These are phyloP conservation scores for Leishmania lainsoni DNA, from an alignment of 208 protist species.

Conservation along the genomic window DNA sequence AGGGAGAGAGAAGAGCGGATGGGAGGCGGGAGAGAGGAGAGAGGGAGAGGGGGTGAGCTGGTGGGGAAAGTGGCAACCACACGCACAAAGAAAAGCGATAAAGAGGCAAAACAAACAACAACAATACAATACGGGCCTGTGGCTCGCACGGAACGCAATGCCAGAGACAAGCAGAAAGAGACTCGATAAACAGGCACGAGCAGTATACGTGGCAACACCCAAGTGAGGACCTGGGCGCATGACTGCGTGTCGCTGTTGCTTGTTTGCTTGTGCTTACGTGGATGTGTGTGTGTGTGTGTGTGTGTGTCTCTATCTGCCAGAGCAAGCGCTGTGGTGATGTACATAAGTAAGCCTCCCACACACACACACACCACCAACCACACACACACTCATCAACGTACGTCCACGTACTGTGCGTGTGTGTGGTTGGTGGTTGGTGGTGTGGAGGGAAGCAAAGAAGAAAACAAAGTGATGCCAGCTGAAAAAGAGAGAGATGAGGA, in stretches of 20 bases:
- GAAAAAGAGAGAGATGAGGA: neutral
- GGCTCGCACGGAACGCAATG: too few species aligned
- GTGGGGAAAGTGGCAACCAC: neutral
- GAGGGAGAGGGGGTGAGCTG: neutral
- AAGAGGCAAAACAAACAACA: too few species aligned
- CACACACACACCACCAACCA: neutral
- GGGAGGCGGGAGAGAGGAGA: neutral
- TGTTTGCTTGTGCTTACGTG: neutral
- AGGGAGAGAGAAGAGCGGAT: neutral
- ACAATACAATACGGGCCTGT: too few species aligned
- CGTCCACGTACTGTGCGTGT: neutral
- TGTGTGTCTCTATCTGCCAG: conserved; percentile 3
- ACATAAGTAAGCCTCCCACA: neutral
- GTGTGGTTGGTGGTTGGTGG: too few species aligned
- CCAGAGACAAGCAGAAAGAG: too few species aligned
- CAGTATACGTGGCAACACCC: neutral
- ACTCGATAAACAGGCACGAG: too few species aligned
- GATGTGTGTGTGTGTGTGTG: conserved; percentile 18
- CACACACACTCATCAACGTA: neutral
- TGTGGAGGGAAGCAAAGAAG: neutral
- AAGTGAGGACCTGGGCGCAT: neutral
- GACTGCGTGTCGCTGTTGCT: neutral
- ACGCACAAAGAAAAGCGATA: conserved; percentile 9
- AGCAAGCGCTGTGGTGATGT: neutral
- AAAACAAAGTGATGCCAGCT: neutral